These are phyloP conservation scores for Mayamaea pseudoterrestris DNA, from an alignment of 108 stramenopile species.

Conservation along the genomic window DNA sequence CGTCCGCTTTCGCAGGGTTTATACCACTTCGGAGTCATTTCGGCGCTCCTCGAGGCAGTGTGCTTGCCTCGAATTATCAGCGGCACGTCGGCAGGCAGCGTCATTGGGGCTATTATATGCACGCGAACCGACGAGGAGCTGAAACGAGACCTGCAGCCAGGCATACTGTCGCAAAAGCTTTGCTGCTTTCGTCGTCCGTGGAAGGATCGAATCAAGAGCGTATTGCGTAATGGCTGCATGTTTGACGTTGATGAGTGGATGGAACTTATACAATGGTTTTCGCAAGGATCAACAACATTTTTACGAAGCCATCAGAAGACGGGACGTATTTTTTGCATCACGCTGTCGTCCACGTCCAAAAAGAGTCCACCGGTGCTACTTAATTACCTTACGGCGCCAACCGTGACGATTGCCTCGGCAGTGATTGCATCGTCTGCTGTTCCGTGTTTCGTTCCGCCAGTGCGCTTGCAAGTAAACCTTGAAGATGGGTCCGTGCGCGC, in stretches of 20 bases:
- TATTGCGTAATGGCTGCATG: conserved; percentile 41
- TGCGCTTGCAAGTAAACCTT: conserved; percentile 31
- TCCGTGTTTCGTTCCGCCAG: conserved; percentile 86
- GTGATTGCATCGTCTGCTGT: conserved; percentile 79
- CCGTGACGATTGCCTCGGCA: conserved; percentile 89
- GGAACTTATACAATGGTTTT: conserved; percentile 63
- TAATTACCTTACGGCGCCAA: conserved; percentile 93
- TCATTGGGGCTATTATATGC: conserved; percentile 86
- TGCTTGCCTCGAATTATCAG: conserved; percentile 87
- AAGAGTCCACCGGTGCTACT: conserved; percentile 87
- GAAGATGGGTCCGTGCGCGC: conserved; percentile 1
- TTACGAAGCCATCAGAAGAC: conserved; percentile 94
- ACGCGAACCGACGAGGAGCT: conserved; percentile 89
- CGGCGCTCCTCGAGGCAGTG: conserved; percentile 69
- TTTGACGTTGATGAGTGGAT: conserved; percentile 69
- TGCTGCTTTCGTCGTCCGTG: conserved; percentile 57
- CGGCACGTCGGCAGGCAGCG: conserved; percentile 91
- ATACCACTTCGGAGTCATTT: conserved; percentile 90
- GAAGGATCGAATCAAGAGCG: conserved; percentile 39
- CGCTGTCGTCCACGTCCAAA: conserved; percentile 81
- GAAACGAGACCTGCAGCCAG: conserved; percentile 43
- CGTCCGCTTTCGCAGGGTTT: too few species aligned
- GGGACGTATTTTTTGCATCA: conserved; percentile 93
- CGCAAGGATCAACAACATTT: conserved; percentile 85
- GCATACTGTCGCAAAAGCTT: conserved; percentile 35